Evolutionary conservation across 352 stramenopile genomes (phyloP), one percentile per base, ranked within the genome.

Genomic region (Phytophthora palmivora): DNA sequence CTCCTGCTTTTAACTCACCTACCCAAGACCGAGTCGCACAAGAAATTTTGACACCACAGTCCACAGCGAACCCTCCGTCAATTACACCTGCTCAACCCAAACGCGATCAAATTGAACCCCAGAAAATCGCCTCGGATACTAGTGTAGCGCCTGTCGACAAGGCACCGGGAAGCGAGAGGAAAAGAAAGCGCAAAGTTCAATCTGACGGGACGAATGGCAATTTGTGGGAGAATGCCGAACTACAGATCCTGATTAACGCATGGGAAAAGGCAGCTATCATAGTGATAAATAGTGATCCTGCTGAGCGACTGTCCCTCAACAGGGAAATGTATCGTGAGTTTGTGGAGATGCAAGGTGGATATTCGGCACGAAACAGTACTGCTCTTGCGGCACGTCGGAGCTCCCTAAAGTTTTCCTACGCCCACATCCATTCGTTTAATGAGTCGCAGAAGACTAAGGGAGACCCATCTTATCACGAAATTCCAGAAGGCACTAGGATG

Each of bases 251-350:
- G 9, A 62, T 79, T 28, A 38, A 74, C n/a, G 63, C 72, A 24
- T 79, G 71, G 71, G 71, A 79, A 41, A 74, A 63, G 38, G 71
- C 71, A 22, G 63, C 64, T n/a, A 66, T 43, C 46, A 24, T 71
- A 6, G 41, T 79, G 36, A 60, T 47, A 24, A 65, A 69, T 16
- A 72, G 63, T 10, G 36, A 62, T 16, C 56, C 56, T 8, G 37
- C 37, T 3, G 22, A 75, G 16, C 58, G 53, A 15, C 15, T 67
- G 54, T 76, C 72, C 6, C 55, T 79, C 9, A 70, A 76, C n/a
- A 60, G 57, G 34, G 63, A 75, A 24, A 74, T 79, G 59, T 74
- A 75, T 45, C 67, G 59, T 8, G 72, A 70, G 32, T 79, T 77
- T 39, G 50, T 71, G 12, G 57, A 51, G 21, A 63, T 79, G 50